Conservation (phyloP, 345 rosid species). For the Excoecaria cochinchinensis region DNA sequence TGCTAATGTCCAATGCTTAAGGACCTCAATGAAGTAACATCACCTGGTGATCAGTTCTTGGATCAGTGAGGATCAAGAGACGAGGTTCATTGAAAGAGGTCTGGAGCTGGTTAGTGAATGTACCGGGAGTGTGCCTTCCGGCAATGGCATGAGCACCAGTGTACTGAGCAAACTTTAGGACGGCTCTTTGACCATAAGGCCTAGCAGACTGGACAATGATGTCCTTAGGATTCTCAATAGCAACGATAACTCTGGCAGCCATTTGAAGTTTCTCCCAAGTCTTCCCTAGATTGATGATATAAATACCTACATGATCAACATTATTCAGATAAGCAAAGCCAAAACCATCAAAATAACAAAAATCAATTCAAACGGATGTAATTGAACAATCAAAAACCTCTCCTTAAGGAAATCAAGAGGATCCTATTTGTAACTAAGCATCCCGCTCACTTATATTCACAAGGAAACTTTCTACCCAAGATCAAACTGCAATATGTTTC, state of each 20-base stretch:
- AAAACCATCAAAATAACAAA: too few relatives aligned
- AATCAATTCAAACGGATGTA: too few relatives aligned
- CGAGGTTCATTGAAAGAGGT: constrained; percentile 91
- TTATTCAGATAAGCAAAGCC: too few relatives aligned
- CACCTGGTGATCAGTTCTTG: constrained; percentile 97
- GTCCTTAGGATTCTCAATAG: constrained; percentile 83
- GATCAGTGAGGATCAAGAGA: constrained; percentile 88
- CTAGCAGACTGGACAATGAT: constrained; percentile 96
- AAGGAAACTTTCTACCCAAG: too few relatives aligned
- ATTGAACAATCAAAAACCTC: too few relatives aligned
- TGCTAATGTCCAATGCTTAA: neutral
- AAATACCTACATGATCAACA: constrained; percentile 50
- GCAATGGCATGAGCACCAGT: constrained; percentile 98
- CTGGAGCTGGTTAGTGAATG: constrained; percentile 91
- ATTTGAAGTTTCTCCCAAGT: constrained; percentile 90
- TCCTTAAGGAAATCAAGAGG: too few relatives aligned
- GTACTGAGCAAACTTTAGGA: constrained; percentile 84
- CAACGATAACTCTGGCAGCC: constrained; percentile 88
- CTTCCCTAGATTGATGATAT: constrained; percentile 84
- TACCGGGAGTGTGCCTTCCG: constrained; percentile 99
- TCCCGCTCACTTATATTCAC: too few relatives aligned
- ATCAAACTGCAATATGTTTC: too few relatives aligned
- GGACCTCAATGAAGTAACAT: too few relatives aligned
- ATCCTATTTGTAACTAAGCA: too few relatives aligned
- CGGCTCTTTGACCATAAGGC: constrained; percentile 98